Base-by-base conservation (phyloP, 2,329 filamentous ascomycete species). In the Albophoma yamanashiensis region DNA sequence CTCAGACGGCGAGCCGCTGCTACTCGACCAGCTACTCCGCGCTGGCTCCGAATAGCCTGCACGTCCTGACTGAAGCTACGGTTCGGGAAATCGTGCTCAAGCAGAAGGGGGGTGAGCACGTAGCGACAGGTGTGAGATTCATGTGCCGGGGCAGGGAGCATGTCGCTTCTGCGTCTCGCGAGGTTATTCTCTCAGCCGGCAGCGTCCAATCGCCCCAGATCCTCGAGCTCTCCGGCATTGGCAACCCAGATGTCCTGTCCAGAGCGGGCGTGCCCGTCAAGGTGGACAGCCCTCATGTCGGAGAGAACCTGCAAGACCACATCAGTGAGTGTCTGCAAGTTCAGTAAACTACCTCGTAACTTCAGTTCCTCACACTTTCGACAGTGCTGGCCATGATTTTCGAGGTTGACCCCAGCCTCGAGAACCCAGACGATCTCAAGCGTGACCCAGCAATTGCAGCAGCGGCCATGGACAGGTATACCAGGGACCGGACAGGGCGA, bases 211-310 rank as follows among this genome's bases (percentile, higher is more conserved):
- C 81, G 12, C 85, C 79, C 6, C 83, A 81, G 69, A 73, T 84
- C 20, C 77, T 82, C n/a, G 84, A 88, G 63, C 72, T 86, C 2
- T 86, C 83, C 0, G 85, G 85, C 0, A 77, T 88, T 45, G 85
- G 85, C 4, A 73, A 76, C 55, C 63, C 65, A 0, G 60, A 67
- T 0, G 62, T 80, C 2, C 64, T 80, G 40, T 59, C 67, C 11
- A 66, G 65, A n/a, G 74, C 76, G 4, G 71, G 71, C 12, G 72
- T 81, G 36, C 62, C 67, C 0, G 63, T 72, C 25, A 69, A 77
- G 45, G 69, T 79, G 12, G 69, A 75, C 42, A 72, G 78, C 43
- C 73, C 76, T 1, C 74, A 72, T 3, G 80, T 81, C 2, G 79
- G 79, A 58, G 75, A 77, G 65, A 81, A 81, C 61, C 69, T 79